A percentile compares a stretch with the other conserved stretches of the same genome.
Conservation (phyloP, 2,329 filamentous ascomycete genomes). For the Lasiodiplodia theobromae region DNA sequence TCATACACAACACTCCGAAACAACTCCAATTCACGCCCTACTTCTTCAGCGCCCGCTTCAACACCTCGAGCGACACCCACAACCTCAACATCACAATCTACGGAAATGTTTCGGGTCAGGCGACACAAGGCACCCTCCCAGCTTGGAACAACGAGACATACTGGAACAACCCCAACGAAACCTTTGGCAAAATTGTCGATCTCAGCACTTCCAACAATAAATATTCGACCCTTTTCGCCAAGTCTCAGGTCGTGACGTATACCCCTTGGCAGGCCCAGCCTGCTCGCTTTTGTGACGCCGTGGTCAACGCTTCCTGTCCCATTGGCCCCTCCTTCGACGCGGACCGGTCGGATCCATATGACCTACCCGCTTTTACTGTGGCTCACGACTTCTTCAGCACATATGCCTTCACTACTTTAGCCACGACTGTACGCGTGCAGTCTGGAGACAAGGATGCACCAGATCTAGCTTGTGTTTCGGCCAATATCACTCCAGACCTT, state of each 20-base stretch:
- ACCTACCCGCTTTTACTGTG: conserved; percentile 75
- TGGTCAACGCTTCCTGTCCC: conserved; percentile 72
- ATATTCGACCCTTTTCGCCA: conserved; percentile 75
- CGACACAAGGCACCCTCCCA: conserved; percentile 65
- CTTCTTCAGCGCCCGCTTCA: conserved; percentile 77
- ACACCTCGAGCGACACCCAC: conserved; percentile 65
- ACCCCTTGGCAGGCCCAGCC: conserved; percentile 65
- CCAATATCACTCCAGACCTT: conserved; percentile 84
- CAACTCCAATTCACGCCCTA: conserved; percentile 82
- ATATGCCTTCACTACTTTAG: conserved; percentile 86
- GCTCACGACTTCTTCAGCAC: conserved; percentile 77
- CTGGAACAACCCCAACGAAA: conserved; percentile 67
- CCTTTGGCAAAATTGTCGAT: conserved; percentile 79
- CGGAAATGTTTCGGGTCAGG: conserved; percentile 86
- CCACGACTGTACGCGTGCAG: conserved; percentile 74
- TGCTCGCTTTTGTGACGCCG: conserved; percentile 70
- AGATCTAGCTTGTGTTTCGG: conserved; percentile 78
- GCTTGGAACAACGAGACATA: conserved; percentile 62
- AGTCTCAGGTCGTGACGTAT: conserved; percentile 79
- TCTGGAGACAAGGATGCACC: conserved; percentile 72
- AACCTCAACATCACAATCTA: conserved; percentile 80
- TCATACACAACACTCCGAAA: conserved; percentile 64
- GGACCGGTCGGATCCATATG: conserved; percentile 59
- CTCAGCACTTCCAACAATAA: conserved; percentile 64
- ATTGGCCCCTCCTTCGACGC: conserved; percentile 74